Base-by-base conservation (phyloP, 2,329 filamentous ascomycete species). In the Xylariomycetidae sp. region DNA sequence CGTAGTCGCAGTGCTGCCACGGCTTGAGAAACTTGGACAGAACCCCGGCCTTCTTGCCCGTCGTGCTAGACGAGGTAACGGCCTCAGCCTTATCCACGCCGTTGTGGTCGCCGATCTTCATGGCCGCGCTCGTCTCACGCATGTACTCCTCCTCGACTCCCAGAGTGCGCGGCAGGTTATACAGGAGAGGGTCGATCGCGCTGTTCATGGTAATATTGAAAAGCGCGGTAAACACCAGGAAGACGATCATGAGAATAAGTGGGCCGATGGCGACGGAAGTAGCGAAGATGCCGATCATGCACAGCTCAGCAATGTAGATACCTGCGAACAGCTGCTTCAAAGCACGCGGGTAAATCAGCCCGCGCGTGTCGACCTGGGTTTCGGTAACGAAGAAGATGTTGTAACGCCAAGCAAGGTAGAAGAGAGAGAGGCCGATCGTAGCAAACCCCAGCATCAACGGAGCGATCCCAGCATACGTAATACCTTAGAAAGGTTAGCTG, bases 331-430 rank as follows among this genome's bases (percentile, higher is more conserved):
- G 76, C 38, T 95, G 89, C 56, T 93, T 82, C 32, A 96, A 67
- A 1, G 85, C 89, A n/a, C 82, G 82, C 1, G 86, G 82, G 54
- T 95, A 95, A 47, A 86, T 80, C 10, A 90, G 74, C 12, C 90
- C 89, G 53, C 93, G 86, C 23, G 85, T 94, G 54, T 95, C 88
- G 50, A 94, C 80, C 38, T 76, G 65, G 7, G 84, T 78, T 54
- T 93, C 85, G 31, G 80, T 82, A 22, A 95, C 87, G 58, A 86
- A 95, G 31, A 95, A 72, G 35, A 96, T 63, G 54, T 95, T 93
- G 70, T 96, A 95, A 13, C 85, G 77, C 69, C 87, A 95, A 29
- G 88, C 85, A 32, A 90, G 66, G 56, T 94, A 93, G 60, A 95
- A 89, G 25, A 92, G 66, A 15, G 71, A 76, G 38, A 95, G 74